Conservation (phyloP, 441 rosid species). For the Aleurites moluccanus region DNA sequence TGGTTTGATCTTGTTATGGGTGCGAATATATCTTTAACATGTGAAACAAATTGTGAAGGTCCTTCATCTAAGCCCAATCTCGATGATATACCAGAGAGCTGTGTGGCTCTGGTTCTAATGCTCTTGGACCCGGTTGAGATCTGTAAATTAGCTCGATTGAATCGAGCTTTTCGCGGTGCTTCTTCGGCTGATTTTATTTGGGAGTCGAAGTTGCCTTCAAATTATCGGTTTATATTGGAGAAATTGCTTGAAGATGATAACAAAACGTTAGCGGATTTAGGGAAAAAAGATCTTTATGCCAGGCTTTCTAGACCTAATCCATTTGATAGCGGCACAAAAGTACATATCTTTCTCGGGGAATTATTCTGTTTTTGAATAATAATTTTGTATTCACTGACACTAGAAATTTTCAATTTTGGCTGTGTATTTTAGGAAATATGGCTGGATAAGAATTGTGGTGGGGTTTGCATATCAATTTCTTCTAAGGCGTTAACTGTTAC, state of each 20-base stretch:
- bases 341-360: constrained; percentile 11
- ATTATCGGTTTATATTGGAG: constrained; percentile 40
- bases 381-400: not conserved
- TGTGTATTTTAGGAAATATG: constrained; percentile 54
- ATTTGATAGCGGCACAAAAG: constrained; percentile 68
- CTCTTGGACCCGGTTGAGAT: constrained; percentile 66
- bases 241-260: constrained; percentile 39
- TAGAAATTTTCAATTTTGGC: not conserved
- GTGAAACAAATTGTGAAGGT: constrained; percentile 30
- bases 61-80: constrained; percentile 41
- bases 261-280: constrained; percentile 28
- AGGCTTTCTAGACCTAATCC: constrained; percentile 44
- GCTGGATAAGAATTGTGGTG: constrained; percentile 65
- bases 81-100: constrained; percentile 71
- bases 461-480: constrained; percentile 65
- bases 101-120: constrained; percentile 55
- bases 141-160: constrained; percentile 60
- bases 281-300: constrained; percentile 53
- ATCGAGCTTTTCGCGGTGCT: constrained; percentile 54
- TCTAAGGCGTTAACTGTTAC: constrained; percentile 61
- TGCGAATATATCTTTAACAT: constrained; percentile 45
- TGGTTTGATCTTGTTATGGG: constrained; percentile 41
- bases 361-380: not conserved
- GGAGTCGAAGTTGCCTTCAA: constrained; percentile 67
- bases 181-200: constrained; percentile 81